phyloP scores from a whole-genome alignment of 2,329 filamentous ascomycete genomes.

The Tolypocladium amazonense region DNA sequence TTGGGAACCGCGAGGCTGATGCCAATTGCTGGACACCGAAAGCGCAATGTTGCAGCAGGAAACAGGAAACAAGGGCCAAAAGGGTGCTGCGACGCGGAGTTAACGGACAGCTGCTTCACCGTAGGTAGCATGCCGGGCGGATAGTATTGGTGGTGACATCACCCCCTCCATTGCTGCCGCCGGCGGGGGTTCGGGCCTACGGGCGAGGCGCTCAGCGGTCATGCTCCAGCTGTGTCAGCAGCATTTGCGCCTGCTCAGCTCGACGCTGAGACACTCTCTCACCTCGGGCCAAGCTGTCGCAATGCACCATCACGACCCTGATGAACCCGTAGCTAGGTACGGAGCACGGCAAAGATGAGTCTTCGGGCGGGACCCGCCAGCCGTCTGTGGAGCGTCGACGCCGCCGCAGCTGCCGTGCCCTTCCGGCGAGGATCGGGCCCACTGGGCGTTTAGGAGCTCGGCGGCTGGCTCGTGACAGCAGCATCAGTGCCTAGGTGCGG shows the following conservation, averaged over 20 bases:
- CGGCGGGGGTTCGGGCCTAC: background rate
- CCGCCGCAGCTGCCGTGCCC: too few relatives aligned
- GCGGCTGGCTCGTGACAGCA: background rate
- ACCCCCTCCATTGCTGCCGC: background rate
- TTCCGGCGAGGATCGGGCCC: too few relatives aligned
- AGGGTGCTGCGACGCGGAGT: background rate
- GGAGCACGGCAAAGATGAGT: background rate
- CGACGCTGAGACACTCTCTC: background rate
- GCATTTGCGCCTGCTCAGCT: background rate
- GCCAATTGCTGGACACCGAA: background rate
- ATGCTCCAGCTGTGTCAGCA: background rate
- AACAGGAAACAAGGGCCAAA: background rate
- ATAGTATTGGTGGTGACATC: background rate
- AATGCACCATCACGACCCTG: background rate
- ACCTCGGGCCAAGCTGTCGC: background rate
- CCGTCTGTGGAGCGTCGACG: background rate
- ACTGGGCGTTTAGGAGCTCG: background rate
- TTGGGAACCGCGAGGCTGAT: background rate
- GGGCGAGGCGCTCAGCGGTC: background rate
- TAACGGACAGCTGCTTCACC: background rate
- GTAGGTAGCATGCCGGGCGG: background rate
- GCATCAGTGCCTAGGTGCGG: background rate
- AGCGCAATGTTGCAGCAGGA: background rate
- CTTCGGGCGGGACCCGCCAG: background rate
- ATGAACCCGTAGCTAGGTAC: background rate